Evolutionary conservation across 2,329 filamentous ascomycete genomes (phyloP).

Genomic region (Teratosphaeria nubilosa): DNA sequence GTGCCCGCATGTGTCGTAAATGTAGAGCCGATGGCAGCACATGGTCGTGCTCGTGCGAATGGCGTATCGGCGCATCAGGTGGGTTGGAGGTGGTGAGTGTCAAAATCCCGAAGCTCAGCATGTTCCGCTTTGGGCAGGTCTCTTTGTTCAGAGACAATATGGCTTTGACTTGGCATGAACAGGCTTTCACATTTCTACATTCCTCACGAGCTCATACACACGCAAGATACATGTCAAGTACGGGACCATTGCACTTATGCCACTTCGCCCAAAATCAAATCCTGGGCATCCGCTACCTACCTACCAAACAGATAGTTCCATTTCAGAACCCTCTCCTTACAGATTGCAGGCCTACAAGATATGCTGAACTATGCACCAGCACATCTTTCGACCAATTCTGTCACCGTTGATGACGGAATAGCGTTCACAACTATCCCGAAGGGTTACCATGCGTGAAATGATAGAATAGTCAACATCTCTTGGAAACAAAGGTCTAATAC

Average conservation of each 20-base stretch:
- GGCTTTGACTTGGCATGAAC: not conserved
- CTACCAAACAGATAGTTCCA: no score
- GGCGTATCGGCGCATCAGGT: not conserved
- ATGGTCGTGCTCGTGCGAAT: slow-evolving; percentile 16
- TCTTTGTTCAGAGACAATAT: not conserved
- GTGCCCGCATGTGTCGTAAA: slow-evolving; percentile 35
- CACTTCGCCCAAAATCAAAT: no score
- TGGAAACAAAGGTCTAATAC: no score
- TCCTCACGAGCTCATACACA: not conserved
- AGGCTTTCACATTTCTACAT: not conserved
- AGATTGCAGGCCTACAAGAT: no score
- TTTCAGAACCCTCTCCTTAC: no score
- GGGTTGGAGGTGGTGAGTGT: not conserved
- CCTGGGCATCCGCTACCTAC: not conserved
- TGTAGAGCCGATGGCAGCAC: slow-evolving; percentile 35
- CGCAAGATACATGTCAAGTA: not conserved
- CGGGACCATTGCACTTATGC: no score
- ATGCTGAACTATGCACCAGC: no score
- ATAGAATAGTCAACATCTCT: no score
- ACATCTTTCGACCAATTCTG: no score
- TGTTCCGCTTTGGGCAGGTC: not conserved
- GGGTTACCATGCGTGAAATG: no score
- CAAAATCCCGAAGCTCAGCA: not conserved
- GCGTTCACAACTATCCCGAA: no score
- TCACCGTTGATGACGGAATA: no score